Base-by-base conservation (phyloP, 1,284 basidiomycete genomes). In the Cystobasidium slooffiae region DNA sequence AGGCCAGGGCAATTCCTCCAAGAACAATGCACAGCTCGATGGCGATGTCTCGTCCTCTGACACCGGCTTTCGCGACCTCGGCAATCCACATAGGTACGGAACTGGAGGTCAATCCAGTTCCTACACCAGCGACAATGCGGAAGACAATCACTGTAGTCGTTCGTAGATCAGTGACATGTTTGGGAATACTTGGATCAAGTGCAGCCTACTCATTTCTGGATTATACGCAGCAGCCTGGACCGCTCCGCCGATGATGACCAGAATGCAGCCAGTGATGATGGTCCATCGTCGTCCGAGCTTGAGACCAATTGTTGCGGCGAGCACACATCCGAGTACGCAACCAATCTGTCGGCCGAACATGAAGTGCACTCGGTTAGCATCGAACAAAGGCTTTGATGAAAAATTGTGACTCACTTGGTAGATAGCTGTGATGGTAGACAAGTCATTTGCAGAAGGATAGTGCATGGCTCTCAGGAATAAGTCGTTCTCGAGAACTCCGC, bases 1-100 rank as follows among this genome's bases (percentile, higher is more conserved):
- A 69, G 1, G 68, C 68, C 2, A 69, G 46, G 18, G 55, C 51
- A 55, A 69, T 47, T 8, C 68, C 68, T 12, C 59, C 59, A 20
- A 69, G 68, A 18, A 69, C 68, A 31, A 69, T 69, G 46, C 52
- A 59, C 16, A 69, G 39, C 43, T 69, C 55, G 12, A 69, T 69
- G 14, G 68, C 68, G 20, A 69, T 61, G 58, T 69, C 55, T 8
- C 68, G 55, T 6, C 68, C 68, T 22, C 68, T 55, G 10, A 69
- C 68, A 7, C 56, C 68, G 2, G 68, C 16, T 16, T 61, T 58
- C 18, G 68, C 68, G 20, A 55, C 53, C 44, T 69, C 68, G 22
- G 68, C 68, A 18, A 69, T 61, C 68, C 68, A 69, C 7, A 47
- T 39, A 7, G 68, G 68, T 0, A 69, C 68, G 18, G 68, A 61